Conservation (phyloP, 306 rosid genomes). For the Vicia villosa region DNA sequence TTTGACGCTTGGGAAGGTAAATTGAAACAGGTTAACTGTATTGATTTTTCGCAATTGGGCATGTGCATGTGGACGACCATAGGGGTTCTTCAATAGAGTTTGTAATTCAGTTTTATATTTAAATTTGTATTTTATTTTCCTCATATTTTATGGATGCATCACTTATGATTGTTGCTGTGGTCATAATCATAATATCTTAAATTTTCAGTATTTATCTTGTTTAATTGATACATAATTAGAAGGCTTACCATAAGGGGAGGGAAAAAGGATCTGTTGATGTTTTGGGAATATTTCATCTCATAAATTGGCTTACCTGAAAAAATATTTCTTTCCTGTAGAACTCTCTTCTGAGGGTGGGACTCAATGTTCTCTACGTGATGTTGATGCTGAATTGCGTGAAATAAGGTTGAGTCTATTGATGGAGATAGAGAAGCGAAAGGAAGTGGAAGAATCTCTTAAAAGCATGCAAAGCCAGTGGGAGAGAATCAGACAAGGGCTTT, state of each 20-base stretch:
- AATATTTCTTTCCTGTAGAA: conserved; percentile 50
- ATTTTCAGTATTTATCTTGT: background rate
- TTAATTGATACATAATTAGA: background rate
- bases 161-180: conserved; percentile 4
- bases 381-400: conserved; percentile 69
- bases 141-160: background rate
- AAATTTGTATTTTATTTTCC: background rate
- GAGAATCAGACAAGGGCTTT: conserved; percentile 65
- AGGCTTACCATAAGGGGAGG: conserved; percentile 1
- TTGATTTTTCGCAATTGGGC: background rate
- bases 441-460: conserved; percentile 74
- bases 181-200: background rate
- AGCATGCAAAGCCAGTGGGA: conserved; percentile 75
- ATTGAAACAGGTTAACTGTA: conserved; percentile 2
- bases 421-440: conserved; percentile 91
- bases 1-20: conserved; percentile 97
- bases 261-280: background rate
- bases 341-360: conserved; percentile 71
- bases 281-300: conserved; percentile 28
- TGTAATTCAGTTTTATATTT: conserved; percentile 2
- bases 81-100: background rate
- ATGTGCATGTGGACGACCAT: conserved; percentile 10
- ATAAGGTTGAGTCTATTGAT: conserved; percentile 68
- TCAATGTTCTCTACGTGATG: conserved; percentile 44
- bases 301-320: conserved; percentile 35